A percentile compares a stretch with the other conserved stretches of the same genome.
Evolutionary conservation across 1,284 basidiomycete genomes (phyloP).

Genomic region (Schizophyllum amplum): DNA sequence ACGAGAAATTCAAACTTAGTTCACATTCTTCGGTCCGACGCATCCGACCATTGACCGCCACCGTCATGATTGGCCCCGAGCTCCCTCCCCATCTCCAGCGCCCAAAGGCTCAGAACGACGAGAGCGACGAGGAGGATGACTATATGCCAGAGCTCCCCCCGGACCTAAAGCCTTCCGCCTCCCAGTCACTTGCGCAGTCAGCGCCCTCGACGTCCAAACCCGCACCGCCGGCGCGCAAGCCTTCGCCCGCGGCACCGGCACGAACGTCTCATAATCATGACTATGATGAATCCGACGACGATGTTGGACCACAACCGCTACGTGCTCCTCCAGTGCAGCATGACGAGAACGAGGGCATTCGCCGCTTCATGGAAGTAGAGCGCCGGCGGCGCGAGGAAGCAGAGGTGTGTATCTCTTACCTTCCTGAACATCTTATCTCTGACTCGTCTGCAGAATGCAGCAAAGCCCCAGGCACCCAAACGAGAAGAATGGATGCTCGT

Average conservation of each 20-base stretch:
- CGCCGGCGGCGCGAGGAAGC: conserved; percentile 59
- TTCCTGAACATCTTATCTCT: too few relatives aligned
- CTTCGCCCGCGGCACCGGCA: too few relatives aligned
- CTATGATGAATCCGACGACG: conserved; percentile 61
- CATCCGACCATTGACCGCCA: too few relatives aligned
- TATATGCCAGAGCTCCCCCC: conserved; percentile 61
- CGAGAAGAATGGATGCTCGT: conserved; percentile 95
- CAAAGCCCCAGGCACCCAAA: conserved; percentile 64
- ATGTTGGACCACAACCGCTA: conserved; percentile 69
- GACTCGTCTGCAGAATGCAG: conserved; percentile 64
- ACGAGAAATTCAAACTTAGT: too few relatives aligned
- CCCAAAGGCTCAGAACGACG: conserved; percentile 14
- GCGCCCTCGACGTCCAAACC: conserved; percentile 22
- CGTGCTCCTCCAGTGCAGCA: conserved; percentile 31
- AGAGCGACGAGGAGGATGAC: conserved; percentile 45
- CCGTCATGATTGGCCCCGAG: conserved; percentile 44
- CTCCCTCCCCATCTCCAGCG: conserved; percentile 34
- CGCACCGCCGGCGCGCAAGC: conserved; percentile 15
- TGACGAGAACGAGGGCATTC: conserved; percentile 49
- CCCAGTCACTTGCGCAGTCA: conserved; percentile 16
- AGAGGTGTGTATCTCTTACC: too few relatives aligned
- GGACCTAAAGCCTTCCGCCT: conserved; percentile 32
- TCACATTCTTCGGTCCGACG: too few relatives aligned
- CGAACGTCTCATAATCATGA: too few relatives aligned
- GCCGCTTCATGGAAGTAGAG: conserved; percentile 77